These are phyloP conservation scores for Sporothrix humicola DNA, from an alignment of 2,329 filamentous ascomycete genomes.

Conservation along the genomic window DNA sequence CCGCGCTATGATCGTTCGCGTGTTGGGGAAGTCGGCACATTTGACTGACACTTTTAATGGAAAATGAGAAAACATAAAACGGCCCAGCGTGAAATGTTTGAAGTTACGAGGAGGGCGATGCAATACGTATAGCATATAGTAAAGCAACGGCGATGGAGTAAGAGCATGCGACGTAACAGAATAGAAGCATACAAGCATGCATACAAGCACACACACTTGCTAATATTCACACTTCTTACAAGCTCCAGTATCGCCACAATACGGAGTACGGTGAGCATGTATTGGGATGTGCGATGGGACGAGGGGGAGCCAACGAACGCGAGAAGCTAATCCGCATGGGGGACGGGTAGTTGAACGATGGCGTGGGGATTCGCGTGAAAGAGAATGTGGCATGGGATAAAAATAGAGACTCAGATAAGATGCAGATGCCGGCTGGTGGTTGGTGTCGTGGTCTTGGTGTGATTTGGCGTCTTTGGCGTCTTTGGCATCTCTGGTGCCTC, in stretches of 20 bases:
- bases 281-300: slow-evolving; percentile 14
- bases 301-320: background rate
- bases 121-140: slow-evolving; percentile 30
- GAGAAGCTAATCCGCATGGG: slow-evolving; percentile 11
- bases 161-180: background rate
- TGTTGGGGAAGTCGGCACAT: slow-evolving; percentile 12
- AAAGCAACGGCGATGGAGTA: slow-evolving; percentile 18
- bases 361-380: slow-evolving; percentile 5
- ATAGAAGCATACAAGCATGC: background rate
- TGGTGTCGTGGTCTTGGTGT: no score
- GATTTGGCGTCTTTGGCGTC: background rate
- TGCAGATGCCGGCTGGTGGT: slow-evolving; percentile 5
- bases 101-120: slow-evolving; percentile 25
- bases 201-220: background rate
- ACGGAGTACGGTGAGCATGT: slow-evolving; percentile 2
- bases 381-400: slow-evolving; percentile 29
- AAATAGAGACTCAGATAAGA: slow-evolving; percentile 31
- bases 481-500: background rate
- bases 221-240: background rate
- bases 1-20: slow-evolving; percentile 26
- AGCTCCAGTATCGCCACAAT: slow-evolving; percentile 5
- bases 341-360: background rate
- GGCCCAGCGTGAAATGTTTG: slow-evolving; percentile 23
- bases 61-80: slow-evolving; percentile 8
- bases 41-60: background rate